Percentiles rank a stretch among this genome's conserved stretches.
Conservation (phyloP, 495 filamentous ascomycete species). For the Podospora anserina region DNA sequence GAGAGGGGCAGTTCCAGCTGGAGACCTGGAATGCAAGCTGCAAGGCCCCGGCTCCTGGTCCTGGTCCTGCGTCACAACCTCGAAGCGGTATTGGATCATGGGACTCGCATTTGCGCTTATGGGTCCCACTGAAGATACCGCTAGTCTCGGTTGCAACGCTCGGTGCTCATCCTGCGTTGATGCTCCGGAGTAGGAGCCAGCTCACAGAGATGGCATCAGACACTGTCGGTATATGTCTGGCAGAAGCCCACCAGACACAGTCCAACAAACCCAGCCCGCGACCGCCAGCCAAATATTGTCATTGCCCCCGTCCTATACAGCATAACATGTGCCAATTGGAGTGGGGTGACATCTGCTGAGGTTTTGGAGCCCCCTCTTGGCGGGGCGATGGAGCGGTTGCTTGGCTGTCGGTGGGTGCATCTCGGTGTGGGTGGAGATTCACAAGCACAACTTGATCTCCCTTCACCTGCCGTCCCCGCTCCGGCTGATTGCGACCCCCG, state of each 20-base stretch:
- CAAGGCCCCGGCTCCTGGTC: slow-evolving; percentile 15
- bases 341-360: neutral
- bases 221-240: neutral
- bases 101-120: slow-evolving; percentile 14
- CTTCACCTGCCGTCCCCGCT: slow-evolving; percentile 1
- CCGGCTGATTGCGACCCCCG: slow-evolving; percentile 1
- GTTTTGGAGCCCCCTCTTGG: neutral
- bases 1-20: slow-evolving; percentile 11
- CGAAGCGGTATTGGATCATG: slow-evolving; percentile 13
- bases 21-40: slow-evolving; percentile 11
- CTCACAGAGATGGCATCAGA: neutral
- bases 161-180: slow-evolving; percentile 7
- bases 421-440: slow-evolving; percentile 3
- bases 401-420: neutral
- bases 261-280: neutral
- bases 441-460: neutral
- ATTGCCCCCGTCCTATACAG: neutral
- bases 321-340: neutral
- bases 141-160: slow-evolving; percentile 17
- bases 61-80: slow-evolving; percentile 9
- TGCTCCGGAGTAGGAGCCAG: neutral
- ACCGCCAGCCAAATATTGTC: neutral
- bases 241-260: neutral
- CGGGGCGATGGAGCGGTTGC: neutral
- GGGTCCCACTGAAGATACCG: slow-evolving; percentile 12